Evolutionary conservation across 345 rosid species (phyloP).

Genomic region (Lumnitzera littorea): DNA sequence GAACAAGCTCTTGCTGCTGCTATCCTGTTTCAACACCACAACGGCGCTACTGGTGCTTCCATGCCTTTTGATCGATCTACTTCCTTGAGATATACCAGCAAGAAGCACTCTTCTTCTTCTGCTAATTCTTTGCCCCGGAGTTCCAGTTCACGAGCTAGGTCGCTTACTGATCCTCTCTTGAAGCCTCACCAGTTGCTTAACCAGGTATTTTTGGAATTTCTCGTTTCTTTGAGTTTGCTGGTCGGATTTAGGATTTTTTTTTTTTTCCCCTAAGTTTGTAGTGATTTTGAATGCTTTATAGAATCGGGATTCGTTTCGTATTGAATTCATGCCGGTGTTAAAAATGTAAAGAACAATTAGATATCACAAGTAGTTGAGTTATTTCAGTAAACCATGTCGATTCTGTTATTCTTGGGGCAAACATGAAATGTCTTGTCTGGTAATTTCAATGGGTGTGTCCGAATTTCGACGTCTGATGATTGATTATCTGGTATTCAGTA

Average conservation of each 20-base stretch:
- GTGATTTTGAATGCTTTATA: not conserved
- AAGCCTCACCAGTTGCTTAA: constrained; percentile 87
- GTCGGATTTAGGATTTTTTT: not conserved
- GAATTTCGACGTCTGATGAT: no score
- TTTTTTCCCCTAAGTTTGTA: not conserved
- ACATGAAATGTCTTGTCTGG: no score
- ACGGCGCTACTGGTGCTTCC: constrained; percentile 40
- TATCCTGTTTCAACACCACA: constrained; percentile 49
- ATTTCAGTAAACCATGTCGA: no score
- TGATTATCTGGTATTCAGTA: no score
- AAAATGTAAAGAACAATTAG: no score
- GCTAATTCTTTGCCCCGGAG: constrained; percentile 73
- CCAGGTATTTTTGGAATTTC: constrained; percentile 30
- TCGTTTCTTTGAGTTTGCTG: not conserved
- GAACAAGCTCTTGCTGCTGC: constrained; percentile 85
- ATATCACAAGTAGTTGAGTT: no score
- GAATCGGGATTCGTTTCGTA: no score
- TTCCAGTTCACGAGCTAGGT: constrained; percentile 80
- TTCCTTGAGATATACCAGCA: constrained; percentile 54
- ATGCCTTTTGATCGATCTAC: constrained; percentile 71
- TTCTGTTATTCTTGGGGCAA: no score
- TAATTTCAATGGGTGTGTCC: no score
- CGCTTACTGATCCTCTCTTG: constrained; percentile 80
- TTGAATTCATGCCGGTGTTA: no score
- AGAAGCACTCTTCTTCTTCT: constrained; percentile 20